Base-by-base conservation (phyloP, 2,329 filamentous ascomycete genomes). In the Fusarium burgessii region DNA sequence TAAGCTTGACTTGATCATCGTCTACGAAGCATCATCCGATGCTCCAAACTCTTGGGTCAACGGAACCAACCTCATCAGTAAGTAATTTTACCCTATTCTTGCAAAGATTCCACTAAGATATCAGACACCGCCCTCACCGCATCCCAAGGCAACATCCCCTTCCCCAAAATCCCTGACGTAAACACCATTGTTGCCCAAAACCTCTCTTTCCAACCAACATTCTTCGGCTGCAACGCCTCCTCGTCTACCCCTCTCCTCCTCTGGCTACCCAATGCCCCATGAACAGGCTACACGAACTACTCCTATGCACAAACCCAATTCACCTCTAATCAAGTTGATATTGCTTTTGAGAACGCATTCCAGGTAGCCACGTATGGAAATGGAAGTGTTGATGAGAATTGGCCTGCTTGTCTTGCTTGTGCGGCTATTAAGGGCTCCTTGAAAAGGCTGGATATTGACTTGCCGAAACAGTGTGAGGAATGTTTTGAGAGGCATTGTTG, bases 381-480 rank as follows among this genome's bases (percentile, higher is more conserved):
- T 78, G 89, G 87, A 27, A 93, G 92, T 0, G 74, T 91, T 2
- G 91, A 95, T 77, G 72, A 80, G 2, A 80, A 90, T 41, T 97
- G 94, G 94, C 86, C 90, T 0, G 85, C 89, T 0, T 97, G 94
- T 73, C 89, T 95, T 2, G 93, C 90, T 3, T 97, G 94, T 78
- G 94, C 94, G 1, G 89, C 94, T 8, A 84, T 97, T 13, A 88
- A 86, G 57, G 87, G 93, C 36, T 92, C 90, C 54, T 84, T 94
- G 62, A 83, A 88, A 61, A 65, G 77, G 1, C 10, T 71, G 7
- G 47, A 54, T 7, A 58, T 74, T 2, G 55, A 72, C 2, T 5
- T 74, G 7, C 77, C 77, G 1, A 55, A 33, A 6, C 69, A 77
- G 27, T 78, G 77, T 43, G 60, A 63, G 13, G 38, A 71, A 23